phyloP scores from a whole-genome alignment of 305 asterid genomes.

The Fraxinus platypoda region DNA sequence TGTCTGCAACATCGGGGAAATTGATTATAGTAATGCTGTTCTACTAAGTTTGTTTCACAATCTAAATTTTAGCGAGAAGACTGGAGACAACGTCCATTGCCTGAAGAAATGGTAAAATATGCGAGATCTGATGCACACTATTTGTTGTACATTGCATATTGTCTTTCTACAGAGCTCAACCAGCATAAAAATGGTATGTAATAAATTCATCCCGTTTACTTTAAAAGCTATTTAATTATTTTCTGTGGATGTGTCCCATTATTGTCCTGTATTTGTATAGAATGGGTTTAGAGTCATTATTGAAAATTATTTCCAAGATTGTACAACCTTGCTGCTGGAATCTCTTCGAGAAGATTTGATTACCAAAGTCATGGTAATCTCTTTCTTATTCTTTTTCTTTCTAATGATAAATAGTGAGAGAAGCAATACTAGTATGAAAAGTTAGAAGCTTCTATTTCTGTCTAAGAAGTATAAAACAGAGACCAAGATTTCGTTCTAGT shows the following conservation, averaged over 20 bases:
- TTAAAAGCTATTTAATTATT: not conserved
- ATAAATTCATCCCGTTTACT: not conserved
- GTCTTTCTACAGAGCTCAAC: conserved; percentile 75
- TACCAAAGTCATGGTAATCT: not conserved
- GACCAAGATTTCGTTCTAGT: not conserved
- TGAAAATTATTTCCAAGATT: not conserved
- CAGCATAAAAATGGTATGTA: conserved; percentile 57
- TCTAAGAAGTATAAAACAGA: not conserved
- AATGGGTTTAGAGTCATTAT: not conserved
- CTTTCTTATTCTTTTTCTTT: conserved; percentile 1
- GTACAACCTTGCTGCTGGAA: conserved; percentile 3
- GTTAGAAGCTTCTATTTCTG: not conserved
- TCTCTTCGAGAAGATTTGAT: conserved; percentile 5
- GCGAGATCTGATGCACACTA: conserved; percentile 86
- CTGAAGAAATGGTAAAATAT: conserved; percentile 83
- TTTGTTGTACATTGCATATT: conserved; percentile 59
- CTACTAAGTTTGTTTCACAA: conserved; percentile 19
- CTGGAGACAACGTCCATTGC: conserved; percentile 95
- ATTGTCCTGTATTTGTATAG: conserved; percentile 3
- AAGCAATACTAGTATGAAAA: not conserved
- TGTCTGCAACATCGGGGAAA: conserved; percentile 1
- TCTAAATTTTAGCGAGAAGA: conserved; percentile 75
- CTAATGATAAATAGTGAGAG: not conserved
- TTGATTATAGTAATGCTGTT: not conserved
- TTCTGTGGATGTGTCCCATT: conserved; percentile 5